Conservation (phyloP, 108 stramenopile species). For the Discostella pseudostelligera region DNA sequence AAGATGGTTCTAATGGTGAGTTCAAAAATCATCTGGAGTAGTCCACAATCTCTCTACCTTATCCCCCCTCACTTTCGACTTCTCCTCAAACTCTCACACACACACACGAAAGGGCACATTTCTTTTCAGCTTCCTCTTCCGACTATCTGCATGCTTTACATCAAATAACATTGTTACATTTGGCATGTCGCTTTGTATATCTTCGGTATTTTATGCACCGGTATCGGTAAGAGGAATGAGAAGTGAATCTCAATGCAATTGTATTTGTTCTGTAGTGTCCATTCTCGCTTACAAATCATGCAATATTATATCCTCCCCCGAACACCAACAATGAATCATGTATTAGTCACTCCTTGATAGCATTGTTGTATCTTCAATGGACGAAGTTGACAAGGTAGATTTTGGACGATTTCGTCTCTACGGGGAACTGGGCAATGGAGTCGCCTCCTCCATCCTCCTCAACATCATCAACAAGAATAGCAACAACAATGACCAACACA, state of each 20-base stretch:
- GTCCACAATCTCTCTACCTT: too few relatives aligned
- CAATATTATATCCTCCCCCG: not conserved
- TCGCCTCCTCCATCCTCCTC: slow-evolving; percentile 48
- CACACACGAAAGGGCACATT: slow-evolving; percentile 10
- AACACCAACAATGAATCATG: not conserved
- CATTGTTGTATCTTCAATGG: slow-evolving; percentile 74
- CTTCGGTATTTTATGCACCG: slow-evolving; percentile 35
- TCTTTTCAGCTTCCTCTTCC: slow-evolving; percentile 16
- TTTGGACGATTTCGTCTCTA: slow-evolving; percentile 90
- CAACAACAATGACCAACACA: not conserved
- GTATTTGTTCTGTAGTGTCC: not conserved
- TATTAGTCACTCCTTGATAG: slow-evolving; percentile 79
- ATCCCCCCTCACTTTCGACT: not conserved
- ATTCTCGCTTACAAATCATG: not conserved
- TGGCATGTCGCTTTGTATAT: slow-evolving; percentile 23
- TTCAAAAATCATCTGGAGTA: slow-evolving; percentile 4
- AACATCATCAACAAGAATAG: slow-evolving; percentile 20
- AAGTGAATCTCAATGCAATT: too few relatives aligned
- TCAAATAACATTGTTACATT: slow-evolving; percentile 14
- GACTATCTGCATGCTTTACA: slow-evolving; percentile 17
- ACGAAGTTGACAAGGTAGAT: slow-evolving; percentile 53
- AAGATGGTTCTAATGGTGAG: slow-evolving; percentile 34
- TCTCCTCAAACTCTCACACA: slow-evolving; percentile 8
- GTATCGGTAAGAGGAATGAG: slow-evolving; percentile 34
- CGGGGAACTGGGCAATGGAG: slow-evolving; percentile 94